These are phyloP conservation scores for Hymenoscyphus linearis DNA, from an alignment of 2,329 filamentous ascomycete species.

Conservation along the genomic window DNA sequence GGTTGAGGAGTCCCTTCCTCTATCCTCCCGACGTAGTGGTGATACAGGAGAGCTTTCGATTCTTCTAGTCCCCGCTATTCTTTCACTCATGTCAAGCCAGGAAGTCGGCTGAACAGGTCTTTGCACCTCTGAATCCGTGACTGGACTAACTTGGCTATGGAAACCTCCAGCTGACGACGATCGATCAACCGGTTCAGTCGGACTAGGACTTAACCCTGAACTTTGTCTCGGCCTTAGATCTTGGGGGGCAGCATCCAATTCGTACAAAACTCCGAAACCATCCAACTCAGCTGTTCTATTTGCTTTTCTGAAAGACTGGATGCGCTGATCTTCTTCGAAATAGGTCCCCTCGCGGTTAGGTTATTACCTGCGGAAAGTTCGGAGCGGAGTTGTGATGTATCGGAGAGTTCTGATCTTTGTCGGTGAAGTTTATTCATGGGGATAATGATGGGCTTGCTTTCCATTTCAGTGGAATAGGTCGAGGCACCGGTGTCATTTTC, in stretches of 20 bases:
- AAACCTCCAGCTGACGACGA: not conserved
- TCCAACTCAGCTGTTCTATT: slow-evolving; percentile 1
- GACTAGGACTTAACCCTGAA: not conserved
- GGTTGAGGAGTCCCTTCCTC: not conserved
- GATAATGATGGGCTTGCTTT: not conserved
- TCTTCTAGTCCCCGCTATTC: not conserved
- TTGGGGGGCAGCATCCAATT: slow-evolving; percentile 1
- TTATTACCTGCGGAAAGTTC: slow-evolving; percentile 1
- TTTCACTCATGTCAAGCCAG: slow-evolving; percentile 3
- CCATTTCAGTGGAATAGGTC: not conserved
- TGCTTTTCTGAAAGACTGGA: not conserved
- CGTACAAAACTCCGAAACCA: not conserved
- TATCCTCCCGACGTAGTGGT: not conserved
- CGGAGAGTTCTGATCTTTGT: slow-evolving; percentile 4
- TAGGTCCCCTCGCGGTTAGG: not conserved
- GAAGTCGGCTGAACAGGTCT: not conserved
- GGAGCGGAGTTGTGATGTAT: not conserved
- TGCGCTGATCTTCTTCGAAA: not conserved
- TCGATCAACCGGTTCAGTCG: not conserved
- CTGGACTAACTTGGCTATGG: not conserved
- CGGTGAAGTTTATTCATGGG: not conserved
- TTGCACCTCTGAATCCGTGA: not conserved
- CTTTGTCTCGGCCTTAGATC: not conserved
- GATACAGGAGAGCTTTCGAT: not conserved
- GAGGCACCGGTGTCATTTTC: not conserved